phyloP scores from a whole-genome alignment of 1,284 basidiomycete genomes.

The Melanopsichium pennsylvanicum region DNA sequence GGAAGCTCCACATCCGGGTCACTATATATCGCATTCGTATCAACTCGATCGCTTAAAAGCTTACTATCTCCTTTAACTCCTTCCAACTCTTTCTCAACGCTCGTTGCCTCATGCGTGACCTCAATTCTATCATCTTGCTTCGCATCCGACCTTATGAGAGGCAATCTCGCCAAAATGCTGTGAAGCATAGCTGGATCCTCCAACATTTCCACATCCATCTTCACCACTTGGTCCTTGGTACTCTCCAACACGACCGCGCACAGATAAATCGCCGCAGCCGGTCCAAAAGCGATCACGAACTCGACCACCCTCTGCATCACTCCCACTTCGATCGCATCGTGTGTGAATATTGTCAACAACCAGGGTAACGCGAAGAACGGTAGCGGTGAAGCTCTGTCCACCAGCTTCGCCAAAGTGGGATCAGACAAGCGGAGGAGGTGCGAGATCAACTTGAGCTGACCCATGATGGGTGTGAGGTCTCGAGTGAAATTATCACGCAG shows the following conservation, averaged over 20 bases:
- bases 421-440: constrained; percentile 77
- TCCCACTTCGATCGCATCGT: constrained; percentile 76
- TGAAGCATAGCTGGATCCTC: constrained; percentile 53
- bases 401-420: constrained; percentile 73
- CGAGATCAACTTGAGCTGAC: constrained; percentile 77
- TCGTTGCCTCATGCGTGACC: background rate
- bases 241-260: constrained; percentile 72
- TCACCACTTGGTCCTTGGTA: constrained; percentile 19
- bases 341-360: constrained; percentile 87
- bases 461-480: constrained; percentile 83
- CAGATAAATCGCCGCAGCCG: constrained; percentile 81
- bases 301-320: constrained; percentile 85
- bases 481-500: constrained; percentile 87
- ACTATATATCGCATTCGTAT: constrained; percentile 11
- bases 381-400: constrained; percentile 75
- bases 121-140: background rate
- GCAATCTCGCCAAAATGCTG: constrained; percentile 32
- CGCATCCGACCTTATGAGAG: constrained; percentile 2
- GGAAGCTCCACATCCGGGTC: constrained; percentile 47
- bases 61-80: background rate
- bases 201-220: constrained; percentile 19
- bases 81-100: too few relatives aligned
- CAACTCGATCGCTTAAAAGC: background rate
- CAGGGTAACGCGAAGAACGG: constrained; percentile 89
- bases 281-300: constrained; percentile 82